These are phyloP conservation scores for Alternaria sp. DNA, from an alignment of 2,329 filamentous ascomycete genomes.

Conservation along the genomic window DNA sequence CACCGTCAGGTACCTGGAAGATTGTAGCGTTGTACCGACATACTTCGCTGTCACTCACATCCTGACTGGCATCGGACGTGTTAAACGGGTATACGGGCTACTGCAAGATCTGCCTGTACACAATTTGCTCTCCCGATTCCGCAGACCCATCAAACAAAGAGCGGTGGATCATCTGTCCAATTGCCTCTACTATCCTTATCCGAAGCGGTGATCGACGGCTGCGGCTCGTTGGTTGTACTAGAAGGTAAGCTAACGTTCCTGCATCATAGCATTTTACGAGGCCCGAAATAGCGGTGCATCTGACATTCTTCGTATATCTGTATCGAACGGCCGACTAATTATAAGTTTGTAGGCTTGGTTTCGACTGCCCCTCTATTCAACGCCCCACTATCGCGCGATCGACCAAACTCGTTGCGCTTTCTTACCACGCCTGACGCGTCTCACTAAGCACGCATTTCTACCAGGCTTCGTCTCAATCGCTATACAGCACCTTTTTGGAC, in stretches of 20 bases:
- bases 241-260: constrained; percentile 8
- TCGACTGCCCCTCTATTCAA: constrained; percentile 13
- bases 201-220: constrained; percentile 9
- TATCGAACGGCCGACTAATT: not conserved
- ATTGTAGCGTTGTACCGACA: constrained; percentile 31
- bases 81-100: not conserved
- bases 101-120: constrained; percentile 8
- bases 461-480: constrained; percentile 18
- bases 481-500: constrained; percentile 1
- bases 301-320: constrained; percentile 7
- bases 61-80: constrained; percentile 9
- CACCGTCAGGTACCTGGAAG: constrained; percentile 16
- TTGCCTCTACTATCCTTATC: constrained; percentile 31
- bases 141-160: constrained; percentile 23
- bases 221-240: constrained; percentile 13
- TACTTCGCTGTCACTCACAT: not conserved
- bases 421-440: constrained; percentile 17
- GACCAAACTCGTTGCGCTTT: constrained; percentile 13
- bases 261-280: not conserved
- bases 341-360: not conserved
- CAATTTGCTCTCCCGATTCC: constrained; percentile 12
- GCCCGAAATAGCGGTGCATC: constrained; percentile 12
- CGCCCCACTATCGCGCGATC: constrained; percentile 13
- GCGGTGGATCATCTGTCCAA: constrained; percentile 45
- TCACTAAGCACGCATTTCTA: constrained; percentile 22